Evolutionary conservation across 2,329 filamentous ascomycete species (phyloP).

Genomic region (Amesomyces nigricolor): DNA sequence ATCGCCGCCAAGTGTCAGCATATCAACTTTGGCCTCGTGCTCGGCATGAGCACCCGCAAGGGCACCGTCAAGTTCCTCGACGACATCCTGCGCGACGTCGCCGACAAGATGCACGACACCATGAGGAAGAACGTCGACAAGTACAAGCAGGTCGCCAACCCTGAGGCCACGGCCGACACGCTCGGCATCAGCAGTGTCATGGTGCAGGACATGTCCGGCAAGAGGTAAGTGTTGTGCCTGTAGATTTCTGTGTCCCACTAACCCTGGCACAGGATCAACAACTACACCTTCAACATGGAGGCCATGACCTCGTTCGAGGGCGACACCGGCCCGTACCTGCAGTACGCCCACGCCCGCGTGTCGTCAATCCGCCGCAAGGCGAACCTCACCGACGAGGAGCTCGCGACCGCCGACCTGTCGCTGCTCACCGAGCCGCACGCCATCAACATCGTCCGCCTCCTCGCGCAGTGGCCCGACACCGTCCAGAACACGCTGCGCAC

Average conservation of each 20-base stretch:
- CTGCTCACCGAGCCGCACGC: conserved; percentile 69
- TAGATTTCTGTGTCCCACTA: conserved; percentile 4
- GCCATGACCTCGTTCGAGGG: conserved; percentile 80
- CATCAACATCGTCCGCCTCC: conserved; percentile 63
- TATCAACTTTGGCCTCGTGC: conserved; percentile 68
- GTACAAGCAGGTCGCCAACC: conserved; percentile 83
- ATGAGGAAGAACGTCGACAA: conserved; percentile 90
- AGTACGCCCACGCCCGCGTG: conserved; percentile 74
- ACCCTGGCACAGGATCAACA: conserved; percentile 47
- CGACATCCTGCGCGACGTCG: conserved; percentile 71
- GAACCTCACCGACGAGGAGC: conserved; percentile 48
- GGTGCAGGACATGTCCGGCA: conserved; percentile 97
- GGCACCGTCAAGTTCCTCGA: conserved; percentile 70
- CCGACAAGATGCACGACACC: conserved; percentile 95
- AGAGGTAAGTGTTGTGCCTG: conserved; percentile 54
- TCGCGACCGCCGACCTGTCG: conserved; percentile 58
- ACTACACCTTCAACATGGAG: conserved; percentile 71
- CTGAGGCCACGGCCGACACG: conserved; percentile 73
- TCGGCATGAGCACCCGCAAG: conserved; percentile 65
- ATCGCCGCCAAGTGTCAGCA: conserved; percentile 64
- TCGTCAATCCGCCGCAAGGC: conserved; percentile 57
- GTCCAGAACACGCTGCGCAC: conserved; percentile 80
- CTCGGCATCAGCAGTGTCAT: conserved; percentile 93
- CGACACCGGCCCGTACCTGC: conserved; percentile 78
- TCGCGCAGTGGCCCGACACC: conserved; percentile 82